Evolutionary conservation across 805 yeast genomes (phyloP).

Genomic region (Yamadazyma tumulicola): DNA sequence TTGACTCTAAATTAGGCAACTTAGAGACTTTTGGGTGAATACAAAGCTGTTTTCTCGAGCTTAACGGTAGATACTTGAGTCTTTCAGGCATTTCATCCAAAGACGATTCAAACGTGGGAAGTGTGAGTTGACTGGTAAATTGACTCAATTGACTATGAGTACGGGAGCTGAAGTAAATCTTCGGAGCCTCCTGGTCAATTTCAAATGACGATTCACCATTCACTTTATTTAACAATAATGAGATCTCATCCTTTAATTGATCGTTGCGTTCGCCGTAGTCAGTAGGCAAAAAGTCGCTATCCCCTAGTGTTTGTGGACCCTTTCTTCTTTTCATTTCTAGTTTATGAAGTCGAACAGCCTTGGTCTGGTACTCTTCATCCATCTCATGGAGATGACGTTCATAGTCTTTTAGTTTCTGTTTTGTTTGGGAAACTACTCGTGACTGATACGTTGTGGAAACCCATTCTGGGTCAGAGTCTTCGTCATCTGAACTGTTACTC

Average conservation of each 20-base stretch:
- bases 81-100: conserved; percentile 46
- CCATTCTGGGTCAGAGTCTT: conserved; percentile 71
- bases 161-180: conserved; percentile 73
- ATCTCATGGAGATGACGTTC: conserved; percentile 39
- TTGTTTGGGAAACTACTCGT: conserved; percentile 26
- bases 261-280: conserved; percentile 32
- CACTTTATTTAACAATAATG: conserved; percentile 42
- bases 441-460: conserved; percentile 39
- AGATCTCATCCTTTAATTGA: conserved; percentile 26
- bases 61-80: conserved; percentile 67
- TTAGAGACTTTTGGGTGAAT: conserved; percentile 60
- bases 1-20: conserved; percentile 45
- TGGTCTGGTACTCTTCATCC: conserved; percentile 19
- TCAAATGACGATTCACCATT: conserved; percentile 14
- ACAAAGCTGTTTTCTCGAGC: conserved; percentile 83
- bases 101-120: conserved; percentile 65
- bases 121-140: conserved; percentile 63
- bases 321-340: conserved; percentile 8
- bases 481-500: conserved; percentile 16
- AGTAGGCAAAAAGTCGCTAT: conserved; percentile 23
- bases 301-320: conserved; percentile 2
- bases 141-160: conserved; percentile 89
- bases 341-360: conserved; percentile 13
- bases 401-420: conserved; percentile 29
- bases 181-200: conserved; percentile 17